phyloP scores from a whole-genome alignment of 2,329 filamentous ascomycete genomes.

The Escovopsis sp. region DNA sequence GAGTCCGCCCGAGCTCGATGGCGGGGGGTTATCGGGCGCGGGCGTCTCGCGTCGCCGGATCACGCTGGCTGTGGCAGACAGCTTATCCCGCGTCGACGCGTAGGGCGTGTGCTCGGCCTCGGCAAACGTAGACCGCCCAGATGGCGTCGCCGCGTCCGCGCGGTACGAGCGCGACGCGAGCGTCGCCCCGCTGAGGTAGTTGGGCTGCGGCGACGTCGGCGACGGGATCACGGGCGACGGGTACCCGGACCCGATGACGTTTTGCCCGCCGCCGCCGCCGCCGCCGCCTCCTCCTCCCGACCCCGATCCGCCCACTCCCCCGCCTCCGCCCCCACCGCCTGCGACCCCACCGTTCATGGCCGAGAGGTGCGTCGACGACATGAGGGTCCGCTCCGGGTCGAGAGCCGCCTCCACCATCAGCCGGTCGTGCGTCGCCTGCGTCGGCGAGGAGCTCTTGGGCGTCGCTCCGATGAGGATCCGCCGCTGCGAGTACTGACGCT shows the following conservation, averaged over 20 bases:
- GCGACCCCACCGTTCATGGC: slow-evolving; percentile 49
- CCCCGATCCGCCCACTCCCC: no score
- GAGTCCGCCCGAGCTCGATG: no score
- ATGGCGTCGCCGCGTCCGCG: slow-evolving; percentile 38
- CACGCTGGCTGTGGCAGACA: slow-evolving; percentile 15
- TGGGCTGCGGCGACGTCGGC: slow-evolving; percentile 54
- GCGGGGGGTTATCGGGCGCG: slow-evolving; percentile 23
- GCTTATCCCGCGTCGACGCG: slow-evolving; percentile 16
- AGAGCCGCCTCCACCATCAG: slow-evolving; percentile 40
- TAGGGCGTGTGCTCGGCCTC: slow-evolving; percentile 26
- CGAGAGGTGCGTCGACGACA: slow-evolving; percentile 54
- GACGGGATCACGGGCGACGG: slow-evolving; percentile 54
- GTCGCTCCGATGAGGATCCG: slow-evolving; percentile 56
- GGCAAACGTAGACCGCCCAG: slow-evolving; percentile 39
- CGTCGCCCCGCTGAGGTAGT: slow-evolving; percentile 36
- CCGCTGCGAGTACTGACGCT: slow-evolving; percentile 62
- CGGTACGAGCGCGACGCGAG: slow-evolving; percentile 48
- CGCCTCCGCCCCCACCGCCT: no score
- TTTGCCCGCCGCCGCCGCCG: slow-evolving; percentile 28
- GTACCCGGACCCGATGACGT: slow-evolving; percentile 39
- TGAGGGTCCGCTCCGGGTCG: slow-evolving; percentile 39
- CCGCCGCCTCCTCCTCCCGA: slow-evolving; percentile 18
- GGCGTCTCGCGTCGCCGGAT: slow-evolving; percentile 48
- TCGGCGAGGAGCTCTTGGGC: slow-evolving; percentile 65
- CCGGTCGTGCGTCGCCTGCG: slow-evolving; percentile 54